Base-by-base conservation (phyloP, 78 protist species). In the Planoprotostelium fungivorum region DNA sequence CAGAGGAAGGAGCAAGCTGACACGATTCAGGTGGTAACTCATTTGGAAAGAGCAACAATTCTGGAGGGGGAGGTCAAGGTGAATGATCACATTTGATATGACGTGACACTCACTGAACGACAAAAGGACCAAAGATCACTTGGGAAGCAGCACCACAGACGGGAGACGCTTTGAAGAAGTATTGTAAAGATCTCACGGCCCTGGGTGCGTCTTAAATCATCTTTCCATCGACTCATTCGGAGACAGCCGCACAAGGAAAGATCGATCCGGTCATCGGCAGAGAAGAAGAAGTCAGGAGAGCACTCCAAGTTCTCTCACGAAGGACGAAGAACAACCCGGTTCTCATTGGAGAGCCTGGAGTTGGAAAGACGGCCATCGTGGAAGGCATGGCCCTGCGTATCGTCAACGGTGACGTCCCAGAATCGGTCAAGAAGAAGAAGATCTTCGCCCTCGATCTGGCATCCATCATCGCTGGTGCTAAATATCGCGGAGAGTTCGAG, bases 311-410 rank as follows among this genome's bases (percentile, higher is more conserved):
- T 28, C 86, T 88, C 5, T 34, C 85, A 28, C 51, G 99, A 10
- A 92, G 99, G 37, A 95, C 98, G 10, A 99, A 99, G 94, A 98
- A 98, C 97, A 99, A 98, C 91, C 99, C 99, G 23, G 98, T 97
- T 0, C 97, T 99, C 34, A 96, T 98, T 34, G 99, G 99, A 29
- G 98, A 95, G 89, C 99, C 99, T 0, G 99, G 99, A 23, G 98
- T 96, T 34, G 97, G 94, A 35, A 89, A 97, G 92, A 97, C 98
- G 28, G 98, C 99, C 10, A 92, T 99, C 9, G 99, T 96, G 16
- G 99, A 99, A 84, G 99, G 99, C 5, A 89, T 99, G 38, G 99
- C 99, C 10, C 99, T 97, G 89, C 94, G 99, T 83, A 98, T 99
- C 36, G 95, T 97, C 1, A 34, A 73, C 38, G 99, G 99, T 36